These are phyloP conservation scores for Kluyveromyces sp. DNA, from an alignment of 1,139 yeast species.

Conservation along the genomic window DNA sequence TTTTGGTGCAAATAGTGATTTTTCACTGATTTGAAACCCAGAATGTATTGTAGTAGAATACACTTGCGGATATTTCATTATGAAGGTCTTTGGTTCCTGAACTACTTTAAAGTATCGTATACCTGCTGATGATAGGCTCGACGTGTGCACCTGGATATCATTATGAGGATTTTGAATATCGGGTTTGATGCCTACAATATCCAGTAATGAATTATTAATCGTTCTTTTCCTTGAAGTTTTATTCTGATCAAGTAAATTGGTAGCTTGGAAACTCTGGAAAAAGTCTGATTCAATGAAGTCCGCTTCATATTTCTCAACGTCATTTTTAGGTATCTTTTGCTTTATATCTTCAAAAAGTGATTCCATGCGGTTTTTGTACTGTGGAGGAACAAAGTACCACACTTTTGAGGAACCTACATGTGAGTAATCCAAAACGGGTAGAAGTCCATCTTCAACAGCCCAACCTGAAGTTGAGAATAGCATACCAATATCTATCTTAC, in stretches of 20 bases:
- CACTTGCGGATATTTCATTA: conserved; percentile 49
- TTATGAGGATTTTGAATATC: conserved; percentile 11
- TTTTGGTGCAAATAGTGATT: conserved; percentile 48
- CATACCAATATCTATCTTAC: conserved; percentile 55
- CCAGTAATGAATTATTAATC: conserved; percentile 8
- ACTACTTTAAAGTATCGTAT: conserved; percentile 40
- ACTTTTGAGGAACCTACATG: conserved; percentile 62
- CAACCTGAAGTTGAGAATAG: conserved; percentile 65
- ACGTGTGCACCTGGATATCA: conserved; percentile 39
- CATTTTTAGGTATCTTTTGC: conserved; percentile 6
- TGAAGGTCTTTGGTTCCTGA: conserved; percentile 55
- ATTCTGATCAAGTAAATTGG: conserved; percentile 15
- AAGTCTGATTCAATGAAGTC: conserved; percentile 15
- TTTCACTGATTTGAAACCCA: conserved; percentile 51
- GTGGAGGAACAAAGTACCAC: conserved; percentile 81
- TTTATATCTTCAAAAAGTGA: conserved; percentile 29
- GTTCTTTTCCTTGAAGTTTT: conserved; percentile 13
- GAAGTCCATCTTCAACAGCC: conserved; percentile 69
- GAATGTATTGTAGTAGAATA: conserved; percentile 44
- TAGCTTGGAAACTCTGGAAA: conserved; percentile 18
- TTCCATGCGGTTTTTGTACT: conserved; percentile 58
- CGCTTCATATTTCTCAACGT: conserved; percentile 5
- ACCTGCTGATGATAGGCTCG: conserved; percentile 38
- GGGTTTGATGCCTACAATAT: conserved; percentile 8
- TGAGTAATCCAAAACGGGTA: conserved; percentile 59